Conservation (phyloP, 2,329 filamentous ascomycete species). For the Fusarium sambucinum region DNA sequence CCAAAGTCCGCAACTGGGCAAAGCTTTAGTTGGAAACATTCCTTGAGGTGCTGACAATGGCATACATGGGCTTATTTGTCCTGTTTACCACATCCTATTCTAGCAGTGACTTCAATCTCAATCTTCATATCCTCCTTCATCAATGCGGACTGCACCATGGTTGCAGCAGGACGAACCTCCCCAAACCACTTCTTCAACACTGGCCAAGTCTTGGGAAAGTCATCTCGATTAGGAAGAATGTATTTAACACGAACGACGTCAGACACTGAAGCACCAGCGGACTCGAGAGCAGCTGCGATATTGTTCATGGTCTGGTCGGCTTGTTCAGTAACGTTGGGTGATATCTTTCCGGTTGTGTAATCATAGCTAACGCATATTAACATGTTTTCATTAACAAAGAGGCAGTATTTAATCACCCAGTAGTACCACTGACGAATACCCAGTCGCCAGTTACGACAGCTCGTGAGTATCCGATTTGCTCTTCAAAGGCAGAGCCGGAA, state of each 20-base stretch:
- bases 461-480: slow-evolving; percentile 66
- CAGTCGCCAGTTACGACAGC: slow-evolving; percentile 64
- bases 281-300: slow-evolving; percentile 59
- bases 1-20: too few species aligned
- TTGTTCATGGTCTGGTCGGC: slow-evolving; percentile 63
- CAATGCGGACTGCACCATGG: slow-evolving; percentile 64
- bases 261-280: slow-evolving; percentile 57
- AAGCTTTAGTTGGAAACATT: background rate
- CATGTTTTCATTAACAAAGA: background rate
- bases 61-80: background rate
- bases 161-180: slow-evolving; percentile 63
- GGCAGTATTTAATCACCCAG: slow-evolving; percentile 55
- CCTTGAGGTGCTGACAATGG: background rate
- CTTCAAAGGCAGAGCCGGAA: slow-evolving; percentile 65
- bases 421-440: slow-evolving; percentile 67
- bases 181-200: slow-evolving; percentile 64
- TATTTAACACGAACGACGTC: slow-evolving; percentile 67
- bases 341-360: slow-evolving; percentile 61
- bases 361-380: slow-evolving; percentile 58
- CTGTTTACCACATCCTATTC: slow-evolving; percentile 44
- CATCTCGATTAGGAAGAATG: slow-evolving; percentile 61
- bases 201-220: slow-evolving; percentile 64
- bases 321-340: slow-evolving; percentile 60
- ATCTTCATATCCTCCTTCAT: slow-evolving; percentile 64
- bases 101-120: slow-evolving; percentile 60